Base-by-base conservation (phyloP, 805 yeast genomes). In the Lipomyces kockii region DNA sequence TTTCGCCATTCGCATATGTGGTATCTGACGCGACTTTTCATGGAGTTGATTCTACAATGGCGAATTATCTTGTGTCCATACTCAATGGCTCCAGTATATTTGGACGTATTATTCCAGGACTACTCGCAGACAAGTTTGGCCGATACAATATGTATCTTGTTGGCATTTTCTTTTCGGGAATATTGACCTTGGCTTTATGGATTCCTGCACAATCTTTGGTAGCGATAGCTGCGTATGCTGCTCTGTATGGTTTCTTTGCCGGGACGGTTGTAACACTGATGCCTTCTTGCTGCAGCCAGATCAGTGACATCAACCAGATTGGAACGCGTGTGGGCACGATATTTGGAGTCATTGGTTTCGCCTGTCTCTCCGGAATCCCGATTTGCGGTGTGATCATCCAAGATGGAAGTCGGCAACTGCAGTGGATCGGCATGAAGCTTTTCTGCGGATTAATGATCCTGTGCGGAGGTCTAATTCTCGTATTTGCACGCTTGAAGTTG, bases 321-420 rank as follows among this genome's bases (percentile, higher is more conserved):
- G 78, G 79, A 11, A 71, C 71, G 12, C 68, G 78, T 11, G 89
- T 91, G 90, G 90, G 90, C 2, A 64, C 86, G 53, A 83, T 91
- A 0, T 80, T 90, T 52, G 80, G 83, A 8, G 73, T 82, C 9
- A 86, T 89, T 54, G 83, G 92, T 0, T 81, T 84, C 72, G 86
- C 83, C 0, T 61, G 70, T 22, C 71, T 76, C 9, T 51, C 72
- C 0, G 78, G 78, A 0, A 72, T 76, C 0, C 76, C 78, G 1
- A 43, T 75, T 17, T 74, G 76, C 4, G 78, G 78, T 2, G 70
- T 68, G 2, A 39, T 70, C 6, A 52, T 66, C 17, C 32, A 35
- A 5, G 56, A 61, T 4, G 60, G 60, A 9, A 51, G 57, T 17
- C 67, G 68, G 27, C 27, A 57, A n/a, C 2, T 34, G 14, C 60